Conservation (phyloP, 495 filamentous ascomycete species). For the Cercophora newfieldiana region DNA sequence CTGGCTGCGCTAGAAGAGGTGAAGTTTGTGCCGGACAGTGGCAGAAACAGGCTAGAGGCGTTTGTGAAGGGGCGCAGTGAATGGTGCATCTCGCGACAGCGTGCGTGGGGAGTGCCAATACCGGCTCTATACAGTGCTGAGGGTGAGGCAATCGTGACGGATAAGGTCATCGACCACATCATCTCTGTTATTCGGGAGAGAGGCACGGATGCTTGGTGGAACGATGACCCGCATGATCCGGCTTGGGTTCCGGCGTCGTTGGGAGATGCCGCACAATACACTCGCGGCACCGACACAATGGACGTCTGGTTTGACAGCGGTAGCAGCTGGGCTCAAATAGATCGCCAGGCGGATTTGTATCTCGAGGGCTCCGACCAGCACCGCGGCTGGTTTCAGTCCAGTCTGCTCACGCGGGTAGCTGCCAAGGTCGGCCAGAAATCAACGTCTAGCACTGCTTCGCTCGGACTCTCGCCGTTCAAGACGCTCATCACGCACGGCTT, state of each 20-base stretch:
- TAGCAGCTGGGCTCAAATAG: slow-evolving; percentile 79
- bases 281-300: slow-evolving; percentile 94
- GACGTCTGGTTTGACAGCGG: slow-evolving; percentile 99
- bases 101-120: slow-evolving; percentile 95
- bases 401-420: slow-evolving; percentile 78
- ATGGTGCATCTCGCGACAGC: slow-evolving; percentile 98
- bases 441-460: slow-evolving; percentile 16
- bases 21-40: slow-evolving; percentile 72
- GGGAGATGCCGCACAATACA: slow-evolving; percentile 47
- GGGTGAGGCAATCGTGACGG: slow-evolving; percentile 71
- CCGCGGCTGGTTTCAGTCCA: slow-evolving; percentile 99
- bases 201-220: slow-evolving; percentile 93
- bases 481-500: slow-evolving; percentile 94
- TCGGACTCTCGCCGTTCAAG: slow-evolving; percentile 65
- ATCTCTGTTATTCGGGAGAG: slow-evolving; percentile 72
- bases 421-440: slow-evolving; percentile 33
- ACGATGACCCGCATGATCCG: slow-evolving; percentile 67
- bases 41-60: slow-evolving; percentile 70
- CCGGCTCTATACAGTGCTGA: slow-evolving; percentile 79
- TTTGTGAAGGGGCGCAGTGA: slow-evolving; percentile 87
- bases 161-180: slow-evolving; percentile 80
- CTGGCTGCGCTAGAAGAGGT: slow-evolving; percentile 68
- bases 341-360: slow-evolving; percentile 76
- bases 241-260: slow-evolving; percentile 70
- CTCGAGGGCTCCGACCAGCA: slow-evolving; percentile 95